Base-by-base conservation (phyloP, 2,329 filamentous ascomycete species). In the Fusarium multiceps region DNA sequence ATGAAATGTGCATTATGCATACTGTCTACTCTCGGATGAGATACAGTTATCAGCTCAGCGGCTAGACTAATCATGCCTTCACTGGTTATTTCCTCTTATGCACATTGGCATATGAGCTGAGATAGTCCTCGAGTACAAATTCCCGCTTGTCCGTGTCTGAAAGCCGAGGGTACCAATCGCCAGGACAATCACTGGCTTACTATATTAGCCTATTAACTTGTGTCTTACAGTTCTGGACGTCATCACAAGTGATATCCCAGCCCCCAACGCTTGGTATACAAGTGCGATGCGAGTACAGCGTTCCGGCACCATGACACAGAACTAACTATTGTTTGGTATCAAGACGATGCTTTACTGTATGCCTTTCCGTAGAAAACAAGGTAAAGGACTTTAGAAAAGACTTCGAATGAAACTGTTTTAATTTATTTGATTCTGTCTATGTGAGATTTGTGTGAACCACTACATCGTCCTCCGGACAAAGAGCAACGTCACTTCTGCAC, bases 111-210 rank as follows among this genome's bases (percentile, higher is more conserved):
- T 48, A 58, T 50, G n/a, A 62, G 30, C 45, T 45, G 43, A 42
- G 32, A 45, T 34, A 32, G 27, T 40, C 45, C 51, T 55, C 37
- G 25, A 56, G 34, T 16, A 34, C 37, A 27, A 45, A 40, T 25
- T 63, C 46, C 62, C 62, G 49, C 56, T 67, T 63, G 51, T 66
- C 66, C 56, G 51, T 42, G n/a, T 18, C 49, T 46, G 21, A 59
- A 25, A 47, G 50, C 61, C 66, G 56, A 67, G 51, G 47, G 42
- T 57, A 59, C n/a, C 6, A 9, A 41, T 34, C 30, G 20, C 28
- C 41, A 18, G 20, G 45, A 32, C 34, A 37, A 18, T n/a, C 34
- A 34, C 32, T 62, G 56, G n/a, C 25, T 9, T 27, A 27, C 20
- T 25, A 53, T 23, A 41, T 42, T 40, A 42, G 49, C 49, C 49